Evolutionary conservation across 176 grass and related monocot species (phyloP), one percentile per base, ranked within the genome.

Genomic region (Hsuehochloa calcarea): DNA sequence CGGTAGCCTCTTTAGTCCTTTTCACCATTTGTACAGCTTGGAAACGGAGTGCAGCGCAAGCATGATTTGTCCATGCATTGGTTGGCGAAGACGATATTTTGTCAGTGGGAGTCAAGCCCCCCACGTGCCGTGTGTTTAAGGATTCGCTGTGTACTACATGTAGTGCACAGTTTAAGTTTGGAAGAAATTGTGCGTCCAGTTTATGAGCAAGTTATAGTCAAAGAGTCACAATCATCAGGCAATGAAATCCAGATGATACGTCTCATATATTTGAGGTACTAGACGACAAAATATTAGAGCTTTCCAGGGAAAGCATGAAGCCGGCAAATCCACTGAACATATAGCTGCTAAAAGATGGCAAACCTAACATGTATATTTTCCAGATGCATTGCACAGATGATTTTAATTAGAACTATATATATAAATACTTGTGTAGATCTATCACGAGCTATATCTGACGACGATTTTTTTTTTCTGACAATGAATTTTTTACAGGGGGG

Each of bases 71-170:
- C 27, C 46, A 44, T 67, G 45, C 84, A 79, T 86, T 67, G 55
- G 70, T 77, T 67, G 70, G 49, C 46, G 7, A 58, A 38, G 78
- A 75, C 7, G 70, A 15, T 87, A 19, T 51, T 71, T 87, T 31
- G 59, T 55, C 10, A 4, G 15, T 26, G 41, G 13, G 79, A 90
- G 73, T 83, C 79, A 83, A 90, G 79, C 22, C 58, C 26, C 51
- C 87, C 88, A 82, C 84, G 74, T 83, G 89, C 26, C 47, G 22
- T 87, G 74, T 73, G 59, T 86, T 82, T 82, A 66, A 72, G 72
- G 45, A 44, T 11, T 17, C 46, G 55, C 20, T 58, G 27, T 63
- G 27, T 40, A 25, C 5, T 6, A 47, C 26, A 74, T 63, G 39
- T n/a, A 47, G 56, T 25, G 22, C 13, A 31, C 3, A 8, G 5